Evolutionary conservation across 2,329 filamentous ascomycete genomes (phyloP), one percentile per base, ranked within the genome.

Genomic region (Neonectria punicea): DNA sequence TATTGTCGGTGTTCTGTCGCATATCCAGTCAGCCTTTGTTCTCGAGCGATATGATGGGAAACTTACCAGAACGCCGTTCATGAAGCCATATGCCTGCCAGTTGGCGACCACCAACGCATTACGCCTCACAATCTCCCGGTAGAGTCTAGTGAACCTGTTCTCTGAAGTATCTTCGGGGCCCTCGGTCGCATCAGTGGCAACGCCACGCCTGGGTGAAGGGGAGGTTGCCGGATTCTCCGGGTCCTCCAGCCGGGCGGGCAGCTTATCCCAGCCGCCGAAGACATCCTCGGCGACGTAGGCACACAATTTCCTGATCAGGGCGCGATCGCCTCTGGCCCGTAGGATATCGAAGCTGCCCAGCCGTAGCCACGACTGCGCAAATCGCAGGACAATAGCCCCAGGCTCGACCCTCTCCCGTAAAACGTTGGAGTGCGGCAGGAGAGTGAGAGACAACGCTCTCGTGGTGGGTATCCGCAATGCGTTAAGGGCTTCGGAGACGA

Each of bases 21-120:
- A 39, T 3, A 14, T 6, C 20, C 11, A 20, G 58, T 80, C 53
- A 79, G 73, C 36, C 20, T 30, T 22, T 18, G 22, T 44, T 14
- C n/a, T 10, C 4, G 4, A 18, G 11, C 28, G 25, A 25, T 25
- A 51, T 14, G 6, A 2, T 34, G 43, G 32, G 5, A 34, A 36
- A 68, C 76, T 67, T 69, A 81, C 80, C 63, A 99, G 84, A 4
- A 99, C 96, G 50, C 96, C 96, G 74, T 99, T 99, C 86, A 97
- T 98, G 82, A 99, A 99, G n/a, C 93, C 96, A 75, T 98, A 98
- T 0, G 93, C 94, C 82, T 99, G 97, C 95, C 96, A 98, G 70
- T 91, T 88, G 11, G 96, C 96, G 2, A 98, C 94, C 0, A 92
- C 97, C 63, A 86, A 85, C 1, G 96, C 96, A 76, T 98, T 99